phyloP scores from a whole-genome alignment of 805 yeast species.

The Candida ficus region DNA sequence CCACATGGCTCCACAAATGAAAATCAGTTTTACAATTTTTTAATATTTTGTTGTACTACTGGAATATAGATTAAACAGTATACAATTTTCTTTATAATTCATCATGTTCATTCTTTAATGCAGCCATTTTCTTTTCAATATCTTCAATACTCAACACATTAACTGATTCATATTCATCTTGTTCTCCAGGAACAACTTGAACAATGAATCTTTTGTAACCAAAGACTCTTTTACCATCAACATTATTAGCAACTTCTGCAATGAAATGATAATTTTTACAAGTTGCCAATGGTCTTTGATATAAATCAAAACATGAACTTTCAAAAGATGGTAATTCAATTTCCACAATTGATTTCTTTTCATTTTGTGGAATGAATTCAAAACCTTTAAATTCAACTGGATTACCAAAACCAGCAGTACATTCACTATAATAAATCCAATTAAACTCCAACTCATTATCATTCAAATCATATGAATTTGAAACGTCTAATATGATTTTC shows the following conservation, averaged over 20 bases:
- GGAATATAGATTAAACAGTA: no score
- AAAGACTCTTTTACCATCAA: neutral
- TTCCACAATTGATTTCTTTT: conserved; percentile 11
- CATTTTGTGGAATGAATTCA: conserved; percentile 8
- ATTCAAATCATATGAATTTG: conserved; percentile 24
- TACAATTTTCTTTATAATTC: no score
- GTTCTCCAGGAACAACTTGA: conserved; percentile 1
- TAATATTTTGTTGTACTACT: no score
- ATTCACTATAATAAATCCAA: conserved; percentile 26
- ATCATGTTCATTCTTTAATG: conserved; percentile 1
- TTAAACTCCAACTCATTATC: conserved; percentile 13
- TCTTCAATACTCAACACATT: neutral
- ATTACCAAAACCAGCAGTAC: conserved; percentile 21
- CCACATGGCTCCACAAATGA: no score
- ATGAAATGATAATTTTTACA: conserved; percentile 23
- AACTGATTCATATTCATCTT: neutral
- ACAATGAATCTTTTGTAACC: conserved; percentile 5
- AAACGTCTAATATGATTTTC: conserved; percentile 20
- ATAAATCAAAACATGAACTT: conserved; percentile 9
- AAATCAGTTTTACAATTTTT: no score
- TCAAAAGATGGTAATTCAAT: conserved; percentile 11
- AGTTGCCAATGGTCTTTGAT: conserved; percentile 5
- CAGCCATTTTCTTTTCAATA: neutral
- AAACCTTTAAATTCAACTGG: conserved; percentile 18
- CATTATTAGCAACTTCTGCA: conserved; percentile 17